These are phyloP conservation scores for Gnomoniopsis sp. DNA, from an alignment of 2,329 filamentous ascomycete genomes.

Conservation along the genomic window DNA sequence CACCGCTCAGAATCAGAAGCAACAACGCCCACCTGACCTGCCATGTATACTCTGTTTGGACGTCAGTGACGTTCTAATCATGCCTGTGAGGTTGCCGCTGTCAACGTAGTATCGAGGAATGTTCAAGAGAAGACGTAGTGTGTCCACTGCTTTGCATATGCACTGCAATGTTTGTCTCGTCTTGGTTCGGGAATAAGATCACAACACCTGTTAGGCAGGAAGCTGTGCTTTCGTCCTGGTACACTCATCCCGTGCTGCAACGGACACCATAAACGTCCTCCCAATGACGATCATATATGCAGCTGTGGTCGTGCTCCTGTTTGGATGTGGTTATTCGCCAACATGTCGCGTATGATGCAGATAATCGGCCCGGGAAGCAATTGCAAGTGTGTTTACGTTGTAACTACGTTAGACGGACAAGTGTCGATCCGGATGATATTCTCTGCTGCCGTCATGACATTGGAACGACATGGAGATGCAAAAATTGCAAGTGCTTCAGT, in stretches of 20 bases:
- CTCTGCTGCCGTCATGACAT: neutral
- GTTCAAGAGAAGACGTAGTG: neutral
- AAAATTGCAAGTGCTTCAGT: no score
- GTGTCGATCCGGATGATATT: neutral
- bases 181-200: neutral
- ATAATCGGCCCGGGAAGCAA: neutral
- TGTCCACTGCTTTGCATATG: neutral
- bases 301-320: neutral
- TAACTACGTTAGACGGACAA: neutral
- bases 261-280: neutral
- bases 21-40: constrained; percentile 8
- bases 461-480: no score
- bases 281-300: neutral
- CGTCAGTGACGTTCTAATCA: neutral
- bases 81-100: neutral
- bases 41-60: neutral
- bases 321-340: neutral
- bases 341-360: neutral
- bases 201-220: no score
- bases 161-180: neutral
- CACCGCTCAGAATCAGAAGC: neutral
- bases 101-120: neutral
- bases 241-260: neutral
- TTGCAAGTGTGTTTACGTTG: neutral
- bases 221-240: neutral